These are phyloP conservation scores for Pseudogymnoascus verrucosus DNA, from an alignment of 2,329 filamentous ascomycete species.

Conservation along the genomic window DNA sequence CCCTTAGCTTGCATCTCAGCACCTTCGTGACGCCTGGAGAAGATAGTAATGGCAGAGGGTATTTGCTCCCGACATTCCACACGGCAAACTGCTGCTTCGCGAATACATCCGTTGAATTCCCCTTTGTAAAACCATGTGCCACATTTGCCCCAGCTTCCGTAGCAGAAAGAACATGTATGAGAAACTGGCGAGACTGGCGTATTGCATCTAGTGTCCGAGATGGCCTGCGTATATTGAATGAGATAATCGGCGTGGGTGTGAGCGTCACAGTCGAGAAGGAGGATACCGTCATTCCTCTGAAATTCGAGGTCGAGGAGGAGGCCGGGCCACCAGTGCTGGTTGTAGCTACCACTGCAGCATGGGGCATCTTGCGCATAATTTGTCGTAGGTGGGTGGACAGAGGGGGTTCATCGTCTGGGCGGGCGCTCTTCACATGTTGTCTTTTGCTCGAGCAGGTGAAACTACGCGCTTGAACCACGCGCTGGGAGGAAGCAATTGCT, in stretches of 20 bases:
- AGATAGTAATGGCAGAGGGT: conserved; percentile 13
- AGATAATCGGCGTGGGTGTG: conserved; percentile 24
- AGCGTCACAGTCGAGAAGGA: conserved; percentile 27
- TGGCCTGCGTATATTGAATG: conserved; percentile 27
- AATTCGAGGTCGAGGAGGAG: neutral
- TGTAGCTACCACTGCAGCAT: conserved; percentile 25
- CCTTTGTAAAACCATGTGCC: conserved; percentile 22
- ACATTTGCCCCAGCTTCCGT: conserved; percentile 17
- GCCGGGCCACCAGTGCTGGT: conserved; percentile 12
- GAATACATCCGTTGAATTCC: conserved; percentile 13
- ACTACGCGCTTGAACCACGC: neutral
- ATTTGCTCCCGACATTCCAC: conserved; percentile 1
- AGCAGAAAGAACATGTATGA: conserved; percentile 21
- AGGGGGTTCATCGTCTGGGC: conserved; percentile 10
- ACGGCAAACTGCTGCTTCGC: conserved; percentile 1
- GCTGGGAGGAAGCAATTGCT: neutral
- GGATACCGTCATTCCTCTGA: conserved; percentile 26
- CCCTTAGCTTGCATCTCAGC: conserved; percentile 18
- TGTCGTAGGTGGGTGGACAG: conserved; percentile 18
- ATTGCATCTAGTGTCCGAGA: conserved; percentile 23
- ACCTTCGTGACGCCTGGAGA: conserved; percentile 14
- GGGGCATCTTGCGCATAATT: conserved; percentile 24
- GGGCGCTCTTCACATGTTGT: neutral
- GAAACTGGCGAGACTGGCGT: conserved; percentile 16
- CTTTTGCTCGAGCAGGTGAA: neutral